Base-by-base conservation (phyloP, 2,329 filamentous ascomycete genomes). In the Colletotrichum agaves region DNA sequence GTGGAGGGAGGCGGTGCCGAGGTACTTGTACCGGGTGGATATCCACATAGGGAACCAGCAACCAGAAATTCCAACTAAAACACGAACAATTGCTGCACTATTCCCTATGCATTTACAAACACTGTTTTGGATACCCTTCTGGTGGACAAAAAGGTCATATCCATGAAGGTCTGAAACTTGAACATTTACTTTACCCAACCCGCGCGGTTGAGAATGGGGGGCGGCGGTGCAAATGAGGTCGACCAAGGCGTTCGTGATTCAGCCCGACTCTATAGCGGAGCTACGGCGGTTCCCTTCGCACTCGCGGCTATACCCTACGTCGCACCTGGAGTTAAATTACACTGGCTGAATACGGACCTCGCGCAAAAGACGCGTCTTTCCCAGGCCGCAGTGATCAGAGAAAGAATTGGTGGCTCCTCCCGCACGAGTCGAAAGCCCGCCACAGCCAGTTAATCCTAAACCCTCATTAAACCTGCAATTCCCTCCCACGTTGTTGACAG, bases 391-490 rank as follows among this genome's bases (percentile, higher is more conserved):
- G 55, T 64, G 41, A 55, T 53, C 55, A 50, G 49, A 33, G 53
- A 33, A 59, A 49, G 55, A 68, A 59, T 68, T 57, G 60, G 61
- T 68, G 65, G 65, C 61, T 65, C 55, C 62, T 63, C 46, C 55
- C 35, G 65, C 65, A 57, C 47, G 47, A 60, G 53, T 68, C 55
- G 53, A 64, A 64, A 44, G 65, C 53, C 53, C 65, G 53, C 65
- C 63, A 37, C 53, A 47, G 41, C 61, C 61, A 55, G 39, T 64
- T 53, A 65, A 68, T 65, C 53, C 61, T 12, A 68, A 65, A 64
- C 65, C 53, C 53, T 67, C 60, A 67, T 67, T 67, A 58, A 55
- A 57, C 41, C 46, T 35, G 19, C 64, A 67, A 67, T 67, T 35
- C 60, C 63, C 35, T 44, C 13, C 59, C 35, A 58, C 56, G 62